A percentile compares a stretch with the other conserved stretches of the same genome.
These are phyloP conservation scores for Pyrus betulifolia DNA, from an alignment of 306 rosid genomes.

Conservation along the genomic window DNA sequence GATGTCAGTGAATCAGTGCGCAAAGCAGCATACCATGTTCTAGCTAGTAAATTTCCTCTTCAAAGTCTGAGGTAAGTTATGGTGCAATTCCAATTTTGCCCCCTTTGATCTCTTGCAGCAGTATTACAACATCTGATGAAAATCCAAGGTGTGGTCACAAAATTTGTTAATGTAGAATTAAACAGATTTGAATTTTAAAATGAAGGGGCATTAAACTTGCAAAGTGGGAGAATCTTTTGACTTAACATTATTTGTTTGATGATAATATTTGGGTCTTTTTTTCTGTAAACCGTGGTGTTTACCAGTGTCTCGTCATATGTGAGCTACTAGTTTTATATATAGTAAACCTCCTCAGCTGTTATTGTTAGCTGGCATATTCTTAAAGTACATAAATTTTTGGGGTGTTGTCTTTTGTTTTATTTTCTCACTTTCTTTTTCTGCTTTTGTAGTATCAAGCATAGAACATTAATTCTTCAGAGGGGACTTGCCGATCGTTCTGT, in stretches of 20 bases:
- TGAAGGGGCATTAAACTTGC: neutral
- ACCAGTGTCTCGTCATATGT: neutral
- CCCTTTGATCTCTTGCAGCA: neutral
- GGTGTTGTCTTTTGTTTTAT: neutral
- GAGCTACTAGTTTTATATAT: neutral
- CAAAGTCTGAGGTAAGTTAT: slow-evolving; percentile 82
- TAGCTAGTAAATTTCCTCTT: slow-evolving; percentile 90
- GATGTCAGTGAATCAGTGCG: slow-evolving; percentile 93
- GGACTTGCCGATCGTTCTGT: slow-evolving; percentile 90
- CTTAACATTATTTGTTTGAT: neutral
- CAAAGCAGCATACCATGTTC: slow-evolving; percentile 72
- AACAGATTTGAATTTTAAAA: neutral
- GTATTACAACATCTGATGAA: neutral
- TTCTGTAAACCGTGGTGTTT: neutral
- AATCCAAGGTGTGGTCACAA: neutral
- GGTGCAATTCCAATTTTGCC: neutral
- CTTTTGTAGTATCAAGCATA: slow-evolving; percentile 63
- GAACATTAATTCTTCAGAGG: slow-evolving; percentile 75
- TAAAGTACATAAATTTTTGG: neutral
- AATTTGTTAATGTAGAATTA: neutral
- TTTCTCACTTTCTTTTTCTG: neutral
- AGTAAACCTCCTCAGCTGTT: neutral
- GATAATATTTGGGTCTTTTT: neutral
- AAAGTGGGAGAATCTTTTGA: neutral
- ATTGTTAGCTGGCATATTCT: neutral